Percentiles rank a stretch among this genome's conserved stretches.
Evolutionary conservation across 495 filamentous ascomycete species (phyloP).

Genomic region (Penicillium lagena): DNA sequence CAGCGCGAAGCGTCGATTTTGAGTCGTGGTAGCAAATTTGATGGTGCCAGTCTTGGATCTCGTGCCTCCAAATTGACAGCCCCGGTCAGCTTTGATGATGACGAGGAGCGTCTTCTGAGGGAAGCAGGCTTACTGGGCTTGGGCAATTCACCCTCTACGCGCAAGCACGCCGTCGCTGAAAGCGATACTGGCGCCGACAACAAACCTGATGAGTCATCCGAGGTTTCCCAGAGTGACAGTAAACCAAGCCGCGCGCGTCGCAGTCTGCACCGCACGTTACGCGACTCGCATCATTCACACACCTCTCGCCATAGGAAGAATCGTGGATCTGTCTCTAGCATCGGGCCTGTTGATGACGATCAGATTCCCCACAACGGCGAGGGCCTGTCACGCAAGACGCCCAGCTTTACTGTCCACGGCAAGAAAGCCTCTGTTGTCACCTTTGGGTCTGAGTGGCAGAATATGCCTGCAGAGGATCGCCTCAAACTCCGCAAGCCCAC

Average conservation of each 20-base stretch:
- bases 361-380: conserved; percentile 44
- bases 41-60: conserved; percentile 31
- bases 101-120: conserved; percentile 44
- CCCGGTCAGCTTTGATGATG: conserved; percentile 33
- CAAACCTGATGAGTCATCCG: conserved; percentile 27
- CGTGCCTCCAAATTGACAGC: conserved; percentile 32
- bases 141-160: conserved; percentile 28
- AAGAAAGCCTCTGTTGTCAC: conserved; percentile 97
- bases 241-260: conserved; percentile 63
- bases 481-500: conserved; percentile 51
- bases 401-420: conserved; percentile 92
- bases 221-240: conserved; percentile 23
- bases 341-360: conserved; percentile 54
- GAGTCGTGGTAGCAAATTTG: conserved; percentile 30
- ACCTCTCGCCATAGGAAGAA: conserved; percentile 63
- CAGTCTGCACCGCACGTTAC: conserved; percentile 89
- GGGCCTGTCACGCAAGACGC: conserved; percentile 66
- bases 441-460: conserved; percentile 86
- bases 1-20: conserved; percentile 35
- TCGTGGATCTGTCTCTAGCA: conserved; percentile 61
- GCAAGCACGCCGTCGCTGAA: conserved; percentile 27
- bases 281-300: conserved; percentile 69
- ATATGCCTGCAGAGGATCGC: conserved; percentile 71
- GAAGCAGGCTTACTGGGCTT: conserved; percentile 41
- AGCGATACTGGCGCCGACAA: conserved; percentile 31